phyloP scores from a whole-genome alignment of 116 monocot species.

The Phalaenopsis hybrid region DNA sequence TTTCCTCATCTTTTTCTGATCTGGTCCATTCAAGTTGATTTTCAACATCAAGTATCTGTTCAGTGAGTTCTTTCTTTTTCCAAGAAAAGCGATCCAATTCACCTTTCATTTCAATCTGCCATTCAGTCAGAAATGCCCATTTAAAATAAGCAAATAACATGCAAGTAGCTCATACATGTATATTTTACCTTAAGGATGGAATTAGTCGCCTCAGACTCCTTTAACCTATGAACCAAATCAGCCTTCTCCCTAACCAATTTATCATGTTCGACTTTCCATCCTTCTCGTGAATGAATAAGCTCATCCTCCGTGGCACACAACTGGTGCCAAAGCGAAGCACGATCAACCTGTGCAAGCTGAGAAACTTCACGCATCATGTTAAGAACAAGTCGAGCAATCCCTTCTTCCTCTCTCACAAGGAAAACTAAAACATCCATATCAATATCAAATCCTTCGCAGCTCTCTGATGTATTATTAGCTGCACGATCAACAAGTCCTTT shows the following conservation, averaged over 20 bases:
- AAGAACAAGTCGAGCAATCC: constrained; percentile 64
- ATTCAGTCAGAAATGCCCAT: constrained; percentile 9
- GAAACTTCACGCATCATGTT: constrained; percentile 83
- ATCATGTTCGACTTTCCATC: constrained; percentile 46
- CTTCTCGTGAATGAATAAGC: constrained; percentile 55
- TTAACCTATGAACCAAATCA: constrained; percentile 44
- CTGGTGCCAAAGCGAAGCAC: constrained; percentile 87
- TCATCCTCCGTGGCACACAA: constrained; percentile 78
- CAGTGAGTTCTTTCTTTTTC: constrained; percentile 69
- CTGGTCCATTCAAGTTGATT: constrained; percentile 90
- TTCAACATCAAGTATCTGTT: constrained; percentile 68
- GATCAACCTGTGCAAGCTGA: constrained; percentile 72
- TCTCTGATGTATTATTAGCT: constrained; percentile 67
- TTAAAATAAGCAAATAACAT: constrained; percentile 4
- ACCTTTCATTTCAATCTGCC: constrained; percentile 70
- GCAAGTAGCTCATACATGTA: constrained; percentile 5
- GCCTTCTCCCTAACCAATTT: constrained; percentile 64
- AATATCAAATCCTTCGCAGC: constrained; percentile 55
- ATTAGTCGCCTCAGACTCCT: constrained; percentile 58
- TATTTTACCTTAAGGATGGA: constrained; percentile 64
- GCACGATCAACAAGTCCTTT: constrained; percentile 85
- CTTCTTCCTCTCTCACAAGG: constrained; percentile 79
- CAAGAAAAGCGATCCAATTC: constrained; percentile 64
- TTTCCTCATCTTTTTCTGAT: constrained; percentile 89
- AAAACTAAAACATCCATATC: constrained; percentile 89